phyloP scores from a whole-genome alignment of 2,329 filamentous ascomycete genomes.

The Zasmidium cellare region DNA sequence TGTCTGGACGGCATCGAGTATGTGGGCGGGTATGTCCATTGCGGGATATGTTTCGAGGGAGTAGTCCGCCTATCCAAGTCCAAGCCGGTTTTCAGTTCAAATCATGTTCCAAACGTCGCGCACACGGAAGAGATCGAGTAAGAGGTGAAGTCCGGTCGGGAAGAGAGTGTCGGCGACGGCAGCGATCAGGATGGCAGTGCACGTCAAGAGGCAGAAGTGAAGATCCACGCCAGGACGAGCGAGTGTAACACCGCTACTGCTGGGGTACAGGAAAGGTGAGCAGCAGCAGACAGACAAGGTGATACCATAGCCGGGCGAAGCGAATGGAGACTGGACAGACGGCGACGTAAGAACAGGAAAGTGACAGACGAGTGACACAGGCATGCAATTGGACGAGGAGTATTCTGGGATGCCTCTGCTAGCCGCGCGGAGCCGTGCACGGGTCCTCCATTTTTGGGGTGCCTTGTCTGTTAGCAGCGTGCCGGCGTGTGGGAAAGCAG shows the following conservation, averaged over 20 bases:
- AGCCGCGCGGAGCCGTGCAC: conserved; percentile 15
- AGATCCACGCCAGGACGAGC: conserved; percentile 2
- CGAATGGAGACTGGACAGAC: conserved; percentile 13
- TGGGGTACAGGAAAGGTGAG: conserved; percentile 11
- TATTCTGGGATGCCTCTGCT: conserved; percentile 18
- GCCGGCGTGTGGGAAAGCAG: background rate
- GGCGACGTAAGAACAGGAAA: conserved; percentile 11
- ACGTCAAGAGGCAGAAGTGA: conserved; percentile 5
- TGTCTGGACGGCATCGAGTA: conserved; percentile 22
- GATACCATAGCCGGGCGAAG: conserved; percentile 6
- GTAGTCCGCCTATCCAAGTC: background rate
- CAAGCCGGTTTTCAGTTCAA: background rate
- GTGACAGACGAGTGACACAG: conserved; percentile 15
- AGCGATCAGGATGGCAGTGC: background rate
- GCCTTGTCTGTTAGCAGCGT: conserved; percentile 1
- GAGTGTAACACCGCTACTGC: background rate
- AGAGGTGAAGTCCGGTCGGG: background rate
- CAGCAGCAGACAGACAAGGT: conserved; percentile 7
- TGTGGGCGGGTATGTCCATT: conserved; percentile 29
- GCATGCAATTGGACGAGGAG: conserved; percentile 12
- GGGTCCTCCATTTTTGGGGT: conserved; percentile 8
- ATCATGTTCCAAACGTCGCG: conserved; percentile 3
- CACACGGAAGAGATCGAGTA: conserved; percentile 1
- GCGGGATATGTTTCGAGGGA: background rate
- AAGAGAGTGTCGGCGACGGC: background rate